Conservation (phyloP, 768 basidiomycete genomes). For the Tulasnella sp. region DNA sequence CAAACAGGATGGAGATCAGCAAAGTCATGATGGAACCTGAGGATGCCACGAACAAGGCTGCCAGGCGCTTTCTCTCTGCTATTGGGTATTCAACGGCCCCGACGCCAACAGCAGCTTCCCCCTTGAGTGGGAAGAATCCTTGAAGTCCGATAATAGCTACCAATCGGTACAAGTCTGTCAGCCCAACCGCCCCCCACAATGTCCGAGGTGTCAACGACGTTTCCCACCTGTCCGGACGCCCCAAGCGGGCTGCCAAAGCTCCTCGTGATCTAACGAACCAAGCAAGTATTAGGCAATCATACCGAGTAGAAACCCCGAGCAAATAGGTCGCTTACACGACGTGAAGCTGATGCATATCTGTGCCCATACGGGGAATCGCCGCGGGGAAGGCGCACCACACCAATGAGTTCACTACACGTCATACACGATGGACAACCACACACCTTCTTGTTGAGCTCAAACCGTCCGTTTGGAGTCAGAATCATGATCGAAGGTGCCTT, state of each 20-base stretch:
- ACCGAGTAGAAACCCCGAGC: not conserved
- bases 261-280: slow-evolving; percentile 62
- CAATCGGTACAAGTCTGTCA: slow-evolving; percentile 13
- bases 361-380: slow-evolving; percentile 11
- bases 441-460: slow-evolving; percentile 92
- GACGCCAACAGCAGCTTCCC: slow-evolving; percentile 74
- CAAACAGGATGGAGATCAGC: not conserved
- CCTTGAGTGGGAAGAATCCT: slow-evolving; percentile 79
- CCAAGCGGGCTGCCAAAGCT: slow-evolving; percentile 98
- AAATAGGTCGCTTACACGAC: slow-evolving; percentile 45
- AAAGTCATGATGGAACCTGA: not conserved
- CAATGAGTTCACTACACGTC: slow-evolving; percentile 1
- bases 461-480: slow-evolving; percentile 93
- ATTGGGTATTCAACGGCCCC: slow-evolving; percentile 75
- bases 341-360: slow-evolving; percentile 92
- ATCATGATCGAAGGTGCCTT: slow-evolving; percentile 92
- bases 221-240: slow-evolving; percentile 79
- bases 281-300: not conserved
- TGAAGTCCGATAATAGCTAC: slow-evolving; percentile 77
- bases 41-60: slow-evolving; percentile 44
- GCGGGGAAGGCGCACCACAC: not conserved
- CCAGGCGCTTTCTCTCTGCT: slow-evolving; percentile 64
- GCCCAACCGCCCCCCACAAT: not conserved
- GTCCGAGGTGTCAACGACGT: not conserved
- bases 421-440: slow-evolving; percentile 18